Base-by-base conservation (phyloP, 805 yeast species). In the Yamadazyma phyllophila region DNA sequence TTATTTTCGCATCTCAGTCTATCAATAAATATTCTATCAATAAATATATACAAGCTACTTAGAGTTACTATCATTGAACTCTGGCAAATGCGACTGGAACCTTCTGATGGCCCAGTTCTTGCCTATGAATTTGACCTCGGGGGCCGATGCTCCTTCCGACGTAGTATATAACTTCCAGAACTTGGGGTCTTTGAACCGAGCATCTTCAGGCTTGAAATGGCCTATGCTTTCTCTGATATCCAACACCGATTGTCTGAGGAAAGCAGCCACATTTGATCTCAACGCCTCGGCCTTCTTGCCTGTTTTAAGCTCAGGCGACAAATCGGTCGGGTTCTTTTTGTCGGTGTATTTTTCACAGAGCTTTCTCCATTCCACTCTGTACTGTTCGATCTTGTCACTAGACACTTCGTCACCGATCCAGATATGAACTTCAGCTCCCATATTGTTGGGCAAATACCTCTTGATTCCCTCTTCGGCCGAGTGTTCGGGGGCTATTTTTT, bases 81-180 rank as follows among this genome's bases (percentile, higher is more conserved):
- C 69, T 7, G 68, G 71, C 41, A 72, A 57, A 57, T 71, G 75
- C 45, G 71, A 71, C 60, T 87, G 95, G 39, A 82, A 74, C 54
- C 89, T 73, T 59, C 78, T 80, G 32, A 86, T 77, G 1, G 95
- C 95, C 94, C 95, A 87, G 59, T 88, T 88, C 57, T 81, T 68
- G 2, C 96, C 96, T 24, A 85, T 75, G 53, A 88, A 85, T 54
- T 80, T 66, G 16, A 88, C 77, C 44, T 81, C 86, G 0, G 85
- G 85, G 48, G 81, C 89, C 46, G 82, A 76, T 20, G 57, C 65
- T 9, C 95, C 95, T 63, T 83, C 88, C 2, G 83, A 63, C 1
- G 46, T 39, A 7, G 92, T 86, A 60, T 73, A 88, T 15, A 67
- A 62, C 53, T 71, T 78, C 98, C 98, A 91, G 73, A 85, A 91